phyloP scores from a whole-genome alignment of 2,329 filamentous ascomycete genomes.

The Colletotrichum incanum region DNA sequence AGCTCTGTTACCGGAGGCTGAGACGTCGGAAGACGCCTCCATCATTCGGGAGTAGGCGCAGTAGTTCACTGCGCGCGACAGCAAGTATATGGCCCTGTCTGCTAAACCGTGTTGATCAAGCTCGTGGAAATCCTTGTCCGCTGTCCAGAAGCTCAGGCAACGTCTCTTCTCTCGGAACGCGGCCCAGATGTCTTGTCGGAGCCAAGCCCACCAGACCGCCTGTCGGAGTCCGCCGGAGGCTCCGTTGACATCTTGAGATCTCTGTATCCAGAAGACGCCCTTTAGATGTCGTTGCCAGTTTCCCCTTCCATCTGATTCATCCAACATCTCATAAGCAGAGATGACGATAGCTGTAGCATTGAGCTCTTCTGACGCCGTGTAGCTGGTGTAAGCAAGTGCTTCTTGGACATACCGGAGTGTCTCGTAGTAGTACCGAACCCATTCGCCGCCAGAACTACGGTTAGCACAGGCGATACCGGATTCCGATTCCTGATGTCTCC shows the following conservation, averaged over 20 bases:
- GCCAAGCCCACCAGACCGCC: constrained; percentile 77
- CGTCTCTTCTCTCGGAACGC: constrained; percentile 72
- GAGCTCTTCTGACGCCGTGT: constrained; percentile 71
- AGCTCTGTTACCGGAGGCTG: constrained; percentile 33
- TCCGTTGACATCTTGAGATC: constrained; percentile 74
- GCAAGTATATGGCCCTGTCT: constrained; percentile 66
- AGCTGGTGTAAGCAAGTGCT: constrained; percentile 71
- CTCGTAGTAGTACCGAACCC: constrained; percentile 73
- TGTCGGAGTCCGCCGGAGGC: constrained; percentile 70
- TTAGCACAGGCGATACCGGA: background rate
- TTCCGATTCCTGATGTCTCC: background rate
- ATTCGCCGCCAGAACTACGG: constrained; percentile 45
- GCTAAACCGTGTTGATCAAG: constrained; percentile 70
- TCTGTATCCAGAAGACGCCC: constrained; percentile 77
- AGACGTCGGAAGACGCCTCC: constrained; percentile 33
- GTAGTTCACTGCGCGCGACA: constrained; percentile 72
- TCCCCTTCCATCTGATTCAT: constrained; percentile 65
- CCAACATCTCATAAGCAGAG: constrained; percentile 78
- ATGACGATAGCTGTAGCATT: constrained; percentile 73
- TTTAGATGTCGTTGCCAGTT: constrained; percentile 75
- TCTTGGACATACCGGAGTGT: constrained; percentile 74
- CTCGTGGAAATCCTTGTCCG: constrained; percentile 62
- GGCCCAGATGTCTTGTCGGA: constrained; percentile 77
- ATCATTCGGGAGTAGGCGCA: constrained; percentile 59
- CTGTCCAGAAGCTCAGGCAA: constrained; percentile 72